Evolutionary conservation across 1,284 basidiomycete species (phyloP).

Genomic region (Cryptococcus floricola): DNA sequence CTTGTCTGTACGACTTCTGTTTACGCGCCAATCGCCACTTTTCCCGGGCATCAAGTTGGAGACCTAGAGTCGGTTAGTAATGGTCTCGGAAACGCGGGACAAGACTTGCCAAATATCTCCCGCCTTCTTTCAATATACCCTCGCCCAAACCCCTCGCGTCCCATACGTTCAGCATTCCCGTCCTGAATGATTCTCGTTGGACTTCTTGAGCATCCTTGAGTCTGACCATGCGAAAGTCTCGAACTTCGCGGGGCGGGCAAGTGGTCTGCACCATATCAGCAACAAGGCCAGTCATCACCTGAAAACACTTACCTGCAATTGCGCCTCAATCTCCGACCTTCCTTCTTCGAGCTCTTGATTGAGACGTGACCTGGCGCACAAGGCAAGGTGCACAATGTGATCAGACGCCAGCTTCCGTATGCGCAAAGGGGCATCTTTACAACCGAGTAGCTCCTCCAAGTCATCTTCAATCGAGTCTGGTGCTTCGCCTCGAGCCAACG

Average conservation of each 20-base stretch:
- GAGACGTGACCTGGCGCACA: conserved; percentile 56
- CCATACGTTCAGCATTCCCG: conserved; percentile 78
- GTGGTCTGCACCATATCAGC: conserved; percentile 51
- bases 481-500: conserved; percentile 9
- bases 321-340: conserved; percentile 62
- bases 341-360: conserved; percentile 56
- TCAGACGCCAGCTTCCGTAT: conserved; percentile 46
- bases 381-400: conserved; percentile 64
- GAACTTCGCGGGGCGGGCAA: conserved; percentile 74
- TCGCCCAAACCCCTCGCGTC: conserved; percentile 61
- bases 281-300: neutral
- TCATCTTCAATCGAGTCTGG: conserved; percentile 29
- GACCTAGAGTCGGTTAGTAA: conserved; percentile 47
- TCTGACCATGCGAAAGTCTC: conserved; percentile 73
- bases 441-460: conserved; percentile 37
- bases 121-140: conserved; percentile 61
- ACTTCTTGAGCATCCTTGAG: conserved; percentile 64
- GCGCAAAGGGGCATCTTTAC: conserved; percentile 42
- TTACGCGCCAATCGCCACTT: conserved; percentile 61
- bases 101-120: conserved; percentile 60
- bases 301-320: conserved; percentile 58
- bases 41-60: conserved; percentile 62
- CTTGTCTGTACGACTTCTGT: conserved; percentile 38
- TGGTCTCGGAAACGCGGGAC: neutral
- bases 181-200: conserved; percentile 55